phyloP scores from a whole-genome alignment of 352 stramenopile species.

The Phytophthora nicotianae region DNA sequence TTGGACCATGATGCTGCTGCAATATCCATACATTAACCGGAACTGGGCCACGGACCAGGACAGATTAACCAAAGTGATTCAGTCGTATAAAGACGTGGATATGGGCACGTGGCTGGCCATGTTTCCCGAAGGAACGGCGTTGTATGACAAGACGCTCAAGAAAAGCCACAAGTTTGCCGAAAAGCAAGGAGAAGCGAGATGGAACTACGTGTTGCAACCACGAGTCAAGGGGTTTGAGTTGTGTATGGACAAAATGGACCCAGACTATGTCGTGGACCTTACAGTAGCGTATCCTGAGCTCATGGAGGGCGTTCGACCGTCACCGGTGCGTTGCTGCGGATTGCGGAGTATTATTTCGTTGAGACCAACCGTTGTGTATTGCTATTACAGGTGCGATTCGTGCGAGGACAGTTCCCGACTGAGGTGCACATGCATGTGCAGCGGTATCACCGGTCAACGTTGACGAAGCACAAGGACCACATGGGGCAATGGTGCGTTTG shows the following conservation, averaged over 20 bases:
- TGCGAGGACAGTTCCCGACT: constrained; percentile 64
- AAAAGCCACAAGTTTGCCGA: constrained; percentile 66
- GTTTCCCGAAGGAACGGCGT: constrained; percentile 79
- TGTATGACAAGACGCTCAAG: constrained; percentile 72
- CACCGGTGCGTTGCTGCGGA: constrained; percentile 39
- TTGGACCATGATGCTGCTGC: constrained; percentile 70
- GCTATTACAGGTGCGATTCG: constrained; percentile 52
- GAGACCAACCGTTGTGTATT: neutral
- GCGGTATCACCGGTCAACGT: constrained; percentile 50
- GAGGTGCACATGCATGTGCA: constrained; percentile 80
- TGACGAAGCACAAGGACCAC: constrained; percentile 48
- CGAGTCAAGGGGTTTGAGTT: constrained; percentile 72
- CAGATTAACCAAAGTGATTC: constrained; percentile 51
- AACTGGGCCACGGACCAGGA: constrained; percentile 71
- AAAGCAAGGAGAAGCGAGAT: constrained; percentile 46
- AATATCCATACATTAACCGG: constrained; percentile 78
- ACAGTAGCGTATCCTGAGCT: constrained; percentile 84
- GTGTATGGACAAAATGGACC: constrained; percentile 66
- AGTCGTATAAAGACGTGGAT: constrained; percentile 54
- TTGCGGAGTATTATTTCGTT: neutral
- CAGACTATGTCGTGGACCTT: constrained; percentile 72
- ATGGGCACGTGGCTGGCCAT: constrained; percentile 71
- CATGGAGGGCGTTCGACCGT: constrained; percentile 65
- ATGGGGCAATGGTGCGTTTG: constrained; percentile 58
- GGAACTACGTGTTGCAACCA: constrained; percentile 75